Evolutionary conservation across 2,329 filamentous ascomycete species (phyloP).

Genomic region (Ilyonectria sp.): DNA sequence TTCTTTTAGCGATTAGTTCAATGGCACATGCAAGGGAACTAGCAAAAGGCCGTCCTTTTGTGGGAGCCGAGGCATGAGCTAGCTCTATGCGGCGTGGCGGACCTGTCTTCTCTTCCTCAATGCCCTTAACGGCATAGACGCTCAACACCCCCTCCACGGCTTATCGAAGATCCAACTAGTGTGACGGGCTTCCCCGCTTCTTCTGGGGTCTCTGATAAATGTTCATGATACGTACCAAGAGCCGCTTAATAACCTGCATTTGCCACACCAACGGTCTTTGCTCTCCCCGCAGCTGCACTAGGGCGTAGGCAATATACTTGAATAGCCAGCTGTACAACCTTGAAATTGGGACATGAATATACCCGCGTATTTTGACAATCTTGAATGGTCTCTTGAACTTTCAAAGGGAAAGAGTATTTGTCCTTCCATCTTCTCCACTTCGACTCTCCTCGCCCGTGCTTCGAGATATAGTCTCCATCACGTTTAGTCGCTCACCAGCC

Average conservation of each 20-base stretch:
- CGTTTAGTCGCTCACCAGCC: background rate
- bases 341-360: background rate
- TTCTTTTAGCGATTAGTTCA: background rate
- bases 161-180: background rate
- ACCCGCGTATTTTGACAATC: background rate
- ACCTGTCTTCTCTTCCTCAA: background rate
- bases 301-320: background rate
- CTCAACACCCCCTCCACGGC: background rate
- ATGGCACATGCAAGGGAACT: background rate
- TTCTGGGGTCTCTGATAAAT: background rate
- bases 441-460: background rate
- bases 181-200: background rate
- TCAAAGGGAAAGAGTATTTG: background rate
- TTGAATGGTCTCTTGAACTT: background rate
- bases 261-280: background rate
- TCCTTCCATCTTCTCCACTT: background rate
- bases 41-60: background rate
- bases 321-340: background rate
- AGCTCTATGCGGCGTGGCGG: background rate
- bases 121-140: background rate
- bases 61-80: conserved; percentile 1
- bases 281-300: background rate
- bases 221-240: background rate
- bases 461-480: background rate
- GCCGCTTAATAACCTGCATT: background rate